Base-by-base conservation (phyloP, 768 basidiomycete genomes). In the Termitomyces sp. region DNA sequence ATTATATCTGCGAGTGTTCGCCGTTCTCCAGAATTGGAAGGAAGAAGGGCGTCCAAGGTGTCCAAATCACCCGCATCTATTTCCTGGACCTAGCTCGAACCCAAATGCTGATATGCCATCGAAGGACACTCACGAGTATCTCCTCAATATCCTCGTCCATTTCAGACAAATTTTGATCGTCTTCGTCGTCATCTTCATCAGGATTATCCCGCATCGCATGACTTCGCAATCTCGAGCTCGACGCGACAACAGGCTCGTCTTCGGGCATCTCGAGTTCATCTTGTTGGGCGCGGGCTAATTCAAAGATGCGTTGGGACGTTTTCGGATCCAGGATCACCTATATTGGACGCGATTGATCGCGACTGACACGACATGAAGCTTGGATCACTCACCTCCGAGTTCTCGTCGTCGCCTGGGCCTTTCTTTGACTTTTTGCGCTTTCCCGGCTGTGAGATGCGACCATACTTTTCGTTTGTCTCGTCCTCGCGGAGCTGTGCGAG, bases 1-100 rank as follows among this genome's bases (percentile, higher is more conserved):
- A 98, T 99, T n/a, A 98, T 81, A 72, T 99, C 97, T 36, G 97
- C 97, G 36, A 99, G 78, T 2, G 96, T 98, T 72, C 85, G 83
- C 49, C 92, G 85, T 72, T 92, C 88, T 7, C 83, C 82, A 15
- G 85, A 80, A 73, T 88, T 92, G 14, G 86, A 76, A 43, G 94
- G 94, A 47, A 92, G 82, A 36, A 94, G 78, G 14, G 86, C 79
- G 67, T 98, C 95, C 40, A 99, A 79, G 0, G 94, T 86, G 65
- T 89, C 85, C 73, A 96, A 81, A 75, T 98, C 97, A 63, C 81
- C 86, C 61, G 91, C 86, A 76, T 98, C 96, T 70, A 99, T 91
- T 81, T 96, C 84, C 91, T 92, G 69, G 14, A 57, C 57, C 48
- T 45, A 57, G 60, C 56, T 57, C 68, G 52, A 65, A 59, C 55